These are phyloP conservation scores for Smallanthus sonchifolius DNA, from an alignment of 129 eudicot species.

Conservation along the genomic window DNA sequence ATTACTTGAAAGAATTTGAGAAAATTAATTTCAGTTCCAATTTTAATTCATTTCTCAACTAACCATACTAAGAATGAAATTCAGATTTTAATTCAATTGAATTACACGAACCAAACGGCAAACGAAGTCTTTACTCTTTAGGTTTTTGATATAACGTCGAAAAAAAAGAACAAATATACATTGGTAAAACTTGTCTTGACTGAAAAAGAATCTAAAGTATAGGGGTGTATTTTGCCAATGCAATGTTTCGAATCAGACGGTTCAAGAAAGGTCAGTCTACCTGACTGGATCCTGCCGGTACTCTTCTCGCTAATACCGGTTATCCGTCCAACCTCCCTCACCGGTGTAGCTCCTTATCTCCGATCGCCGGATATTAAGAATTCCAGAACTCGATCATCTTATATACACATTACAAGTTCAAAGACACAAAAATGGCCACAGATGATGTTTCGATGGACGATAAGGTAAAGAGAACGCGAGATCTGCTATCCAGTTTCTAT, in stretches of 20 bases:
- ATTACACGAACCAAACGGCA: too few species aligned
- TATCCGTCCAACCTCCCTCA: slow-evolving; percentile 1
- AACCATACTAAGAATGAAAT: too few species aligned
- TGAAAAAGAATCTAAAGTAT: neutral
- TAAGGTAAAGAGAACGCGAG: slow-evolving; percentile 89
- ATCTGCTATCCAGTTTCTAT: slow-evolving; percentile 90
- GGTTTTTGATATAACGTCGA: too few species aligned
- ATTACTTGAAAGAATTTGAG: too few species aligned
- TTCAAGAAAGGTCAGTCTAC: slow-evolving; percentile 6
- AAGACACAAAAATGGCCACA: slow-evolving; percentile 45
- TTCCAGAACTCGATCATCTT: neutral
- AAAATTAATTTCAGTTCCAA: too few species aligned
- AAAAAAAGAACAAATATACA: too few species aligned
- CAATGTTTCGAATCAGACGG: slow-evolving; percentile 4
- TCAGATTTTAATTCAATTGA: too few species aligned
- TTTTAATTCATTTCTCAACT: too few species aligned
- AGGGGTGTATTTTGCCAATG: neutral
- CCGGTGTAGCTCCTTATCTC: slow-evolving; percentile 14
- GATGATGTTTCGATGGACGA: slow-evolving; percentile 68
- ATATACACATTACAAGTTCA: neutral
- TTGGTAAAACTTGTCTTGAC: too few species aligned
- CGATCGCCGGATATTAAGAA: slow-evolving; percentile 9
- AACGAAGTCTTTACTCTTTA: too few species aligned
- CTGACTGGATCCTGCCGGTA: slow-evolving; percentile 23
- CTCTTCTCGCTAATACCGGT: neutral